phyloP scores from a whole-genome alignment of 176 grass and related monocot genomes.

The Carex littledalei region DNA sequence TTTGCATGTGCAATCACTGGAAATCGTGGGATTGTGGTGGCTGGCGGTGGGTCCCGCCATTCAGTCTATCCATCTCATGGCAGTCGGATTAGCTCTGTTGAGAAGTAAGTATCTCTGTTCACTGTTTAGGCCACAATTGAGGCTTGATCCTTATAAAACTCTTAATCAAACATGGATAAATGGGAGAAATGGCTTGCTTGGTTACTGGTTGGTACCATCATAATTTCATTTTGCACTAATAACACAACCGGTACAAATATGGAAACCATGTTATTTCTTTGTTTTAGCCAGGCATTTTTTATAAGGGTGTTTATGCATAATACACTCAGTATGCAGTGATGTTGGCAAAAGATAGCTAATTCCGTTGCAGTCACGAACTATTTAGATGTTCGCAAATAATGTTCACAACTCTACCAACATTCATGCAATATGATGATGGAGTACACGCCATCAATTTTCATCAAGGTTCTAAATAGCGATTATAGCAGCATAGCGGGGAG shows the following conservation, averaged over 20 bases:
- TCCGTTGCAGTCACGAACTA: background rate
- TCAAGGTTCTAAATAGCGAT: too few species aligned
- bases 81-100: slow-evolving; percentile 55
- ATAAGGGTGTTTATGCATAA: background rate
- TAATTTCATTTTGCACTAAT: background rate
- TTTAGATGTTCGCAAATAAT: background rate
- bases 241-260: background rate
- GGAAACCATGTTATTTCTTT: background rate
- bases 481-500: too few species aligned
- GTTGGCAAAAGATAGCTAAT: background rate
- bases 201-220: background rate
- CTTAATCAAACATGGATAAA: background rate
- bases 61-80: slow-evolving; percentile 60
- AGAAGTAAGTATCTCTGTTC: slow-evolving; percentile 16
- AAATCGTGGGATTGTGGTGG: slow-evolving; percentile 37
- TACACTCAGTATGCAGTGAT: background rate
- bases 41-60: slow-evolving; percentile 75
- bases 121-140: background rate
- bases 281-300: background rate
- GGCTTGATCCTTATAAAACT: background rate
- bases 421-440: background rate
- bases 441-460: background rate
- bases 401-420: background rate
- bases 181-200: background rate
- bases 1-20: slow-evolving; percentile 48